These are phyloP conservation scores for Aspergillus campestris DNA, from an alignment of 495 filamentous ascomycete species.

Conservation along the genomic window DNA sequence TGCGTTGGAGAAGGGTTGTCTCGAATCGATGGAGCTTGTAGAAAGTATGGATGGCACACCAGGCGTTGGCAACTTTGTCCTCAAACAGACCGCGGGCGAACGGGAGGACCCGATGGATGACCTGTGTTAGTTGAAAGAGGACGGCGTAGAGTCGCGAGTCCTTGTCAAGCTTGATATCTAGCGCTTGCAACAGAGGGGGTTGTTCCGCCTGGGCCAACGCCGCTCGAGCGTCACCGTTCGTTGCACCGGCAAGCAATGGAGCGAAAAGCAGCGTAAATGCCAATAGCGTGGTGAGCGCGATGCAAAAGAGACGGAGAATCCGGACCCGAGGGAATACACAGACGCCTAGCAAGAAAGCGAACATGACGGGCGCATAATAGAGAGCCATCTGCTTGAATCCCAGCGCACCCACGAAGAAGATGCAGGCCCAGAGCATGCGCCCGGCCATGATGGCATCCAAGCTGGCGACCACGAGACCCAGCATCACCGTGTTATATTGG, in stretches of 20 bases:
- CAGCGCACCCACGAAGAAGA: constrained; percentile 89
- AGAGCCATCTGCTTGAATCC: constrained; percentile 99
- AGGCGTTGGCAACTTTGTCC: constrained; percentile 97
- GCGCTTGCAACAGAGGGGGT: constrained; percentile 49
- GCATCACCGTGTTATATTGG: constrained; percentile 98
- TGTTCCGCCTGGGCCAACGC: constrained; percentile 34
- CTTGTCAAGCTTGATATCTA: constrained; percentile 52
- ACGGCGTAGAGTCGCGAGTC: constrained; percentile 60
- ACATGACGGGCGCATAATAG: constrained; percentile 89
- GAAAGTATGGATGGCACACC: constrained; percentile 84
- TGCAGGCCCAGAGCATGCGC: constrained; percentile 74
- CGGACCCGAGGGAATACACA: constrained; percentile 70
- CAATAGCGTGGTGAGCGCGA: constrained; percentile 60
- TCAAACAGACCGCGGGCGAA: constrained; percentile 93
- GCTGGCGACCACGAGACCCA: constrained; percentile 76
- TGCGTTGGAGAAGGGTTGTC: constrained; percentile 59
- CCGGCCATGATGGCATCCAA: constrained; percentile 83
- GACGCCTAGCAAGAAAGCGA: constrained; percentile 80
- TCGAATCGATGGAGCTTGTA: constrained; percentile 74
- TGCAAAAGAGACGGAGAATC: constrained; percentile 59
- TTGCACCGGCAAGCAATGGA: constrained; percentile 58
- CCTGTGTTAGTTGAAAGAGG: constrained; percentile 68
- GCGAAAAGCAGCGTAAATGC: constrained; percentile 68
- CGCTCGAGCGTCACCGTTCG: constrained; percentile 19
- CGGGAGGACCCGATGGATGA: constrained; percentile 83